Evolutionary conservation across 169 alveolate species (phyloP).

Genomic region (Hepatocystis sp.): DNA sequence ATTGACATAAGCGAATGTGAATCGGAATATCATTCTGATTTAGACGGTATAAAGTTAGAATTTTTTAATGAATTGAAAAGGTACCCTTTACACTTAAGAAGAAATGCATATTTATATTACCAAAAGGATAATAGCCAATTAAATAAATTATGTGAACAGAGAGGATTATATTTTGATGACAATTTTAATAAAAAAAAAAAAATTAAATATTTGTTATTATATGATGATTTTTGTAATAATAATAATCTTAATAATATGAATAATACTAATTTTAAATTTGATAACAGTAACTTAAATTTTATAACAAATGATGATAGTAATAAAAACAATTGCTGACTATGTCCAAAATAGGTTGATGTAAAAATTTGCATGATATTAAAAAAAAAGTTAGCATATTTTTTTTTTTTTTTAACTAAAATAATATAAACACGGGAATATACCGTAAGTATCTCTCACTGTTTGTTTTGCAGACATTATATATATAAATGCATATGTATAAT

Average conservation of each 20-base stretch:
- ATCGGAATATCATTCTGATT: conserved; percentile 11
- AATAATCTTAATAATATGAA: conserved; percentile 11
- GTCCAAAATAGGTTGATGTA: too few species aligned
- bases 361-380: too few species aligned
- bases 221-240: conserved; percentile 53
- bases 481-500: too few species aligned
- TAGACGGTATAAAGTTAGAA: conserved; percentile 56
- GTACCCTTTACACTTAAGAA: conserved; percentile 61
- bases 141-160: conserved; percentile 64
- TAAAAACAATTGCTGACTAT: not conserved
- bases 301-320: conserved; percentile 17
- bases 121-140: conserved; percentile 32
- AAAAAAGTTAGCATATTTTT: too few species aligned
- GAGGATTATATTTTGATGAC: conserved; percentile 66
- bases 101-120: conserved; percentile 55
- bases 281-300: conserved; percentile 8
- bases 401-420: too few species aligned
- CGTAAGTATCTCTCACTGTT: too few species aligned
- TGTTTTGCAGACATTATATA: too few species aligned
- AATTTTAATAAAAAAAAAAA: conserved; percentile 36
- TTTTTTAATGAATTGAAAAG: conserved; percentile 54
- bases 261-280: too few species aligned
- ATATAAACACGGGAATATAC: too few species aligned
- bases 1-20: conserved; percentile 28
- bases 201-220: conserved; percentile 51